Base-by-base conservation (phyloP, 1,284 basidiomycete genomes). In the Sporisorium graminicola region DNA sequence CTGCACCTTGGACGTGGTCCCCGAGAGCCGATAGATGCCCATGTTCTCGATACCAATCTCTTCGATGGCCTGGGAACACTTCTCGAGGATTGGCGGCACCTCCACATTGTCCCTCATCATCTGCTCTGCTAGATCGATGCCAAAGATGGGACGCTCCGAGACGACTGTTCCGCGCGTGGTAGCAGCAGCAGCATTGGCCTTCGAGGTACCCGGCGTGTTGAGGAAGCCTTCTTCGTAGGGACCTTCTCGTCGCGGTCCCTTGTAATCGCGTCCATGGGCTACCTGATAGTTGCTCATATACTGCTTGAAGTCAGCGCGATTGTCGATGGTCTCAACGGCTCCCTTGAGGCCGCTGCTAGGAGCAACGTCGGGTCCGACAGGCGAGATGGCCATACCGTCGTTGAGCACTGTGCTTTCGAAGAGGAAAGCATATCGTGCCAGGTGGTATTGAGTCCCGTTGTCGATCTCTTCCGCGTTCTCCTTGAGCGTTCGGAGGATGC, bases 381-480 rank as follows among this genome's bases (percentile, higher is more conserved):
- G 94, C 20, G 93, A 90, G 35, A 97, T 87, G 1, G 92, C 92
- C 22, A 91, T 89, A 5, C 95, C 96, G 75, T 99, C 97, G 78
- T 90, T 92, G 20, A 98, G 88, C 1, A 96, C 89, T 14, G 94
- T 92, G 78, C 91, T 94, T 87, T 99, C 96, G 82, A 92, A 97
- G 26, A 98, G 87, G 87, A 94, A 98, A 0, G 95, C 94, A 86
- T 97, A 99, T 83, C 95, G 90, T 1, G 94, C 92, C 47, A 99
- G 88, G 86, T 99, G 96, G 86, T 98, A 99, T 86, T 99, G 96
- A 13, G 93, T 94, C 16, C 95, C 97, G 47, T 98, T 89, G 86
- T 99, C 97, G 67, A 98, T 92, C 86, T 99, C 97, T 81, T 98
- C 95, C 13, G 93, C 91, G 77, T 93, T 93, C 85, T 98, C 95